Conservation (phyloP, 1,284 basidiomycete genomes). For the Rhodotorula sp. region DNA sequence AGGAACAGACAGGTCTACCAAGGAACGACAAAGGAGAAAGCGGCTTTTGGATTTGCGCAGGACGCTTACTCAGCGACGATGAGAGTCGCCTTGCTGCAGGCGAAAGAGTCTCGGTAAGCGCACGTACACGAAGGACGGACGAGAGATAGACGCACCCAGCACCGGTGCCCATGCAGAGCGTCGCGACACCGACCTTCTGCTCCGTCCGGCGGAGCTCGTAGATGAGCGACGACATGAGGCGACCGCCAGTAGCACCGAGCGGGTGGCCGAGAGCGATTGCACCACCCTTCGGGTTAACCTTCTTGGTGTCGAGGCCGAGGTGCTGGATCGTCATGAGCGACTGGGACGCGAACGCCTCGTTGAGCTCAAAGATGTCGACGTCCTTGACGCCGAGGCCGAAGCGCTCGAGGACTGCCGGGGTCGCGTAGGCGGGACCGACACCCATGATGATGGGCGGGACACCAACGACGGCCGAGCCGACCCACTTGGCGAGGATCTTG, state of each 20-base stretch:
- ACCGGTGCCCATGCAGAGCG: slow-evolving; percentile 52
- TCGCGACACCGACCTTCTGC: slow-evolving; percentile 49
- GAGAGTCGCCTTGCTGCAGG: slow-evolving; percentile 8
- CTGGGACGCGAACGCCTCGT: slow-evolving; percentile 53
- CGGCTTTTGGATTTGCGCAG: background rate
- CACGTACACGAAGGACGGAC: background rate
- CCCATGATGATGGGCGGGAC: slow-evolving; percentile 48
- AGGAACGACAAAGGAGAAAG: background rate
- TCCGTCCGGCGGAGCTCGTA: slow-evolving; percentile 51
- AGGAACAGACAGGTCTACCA: background rate
- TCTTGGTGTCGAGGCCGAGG: slow-evolving; percentile 49
- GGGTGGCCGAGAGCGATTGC: slow-evolving; percentile 55
- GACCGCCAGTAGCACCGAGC: slow-evolving; percentile 52
- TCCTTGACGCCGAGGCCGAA: slow-evolving; percentile 43
- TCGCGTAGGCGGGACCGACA: slow-evolving; percentile 45
- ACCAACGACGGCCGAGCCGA: slow-evolving; percentile 50
- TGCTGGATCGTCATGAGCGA: slow-evolving; percentile 52
- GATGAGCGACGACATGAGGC: slow-evolving; percentile 52
- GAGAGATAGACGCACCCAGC: slow-evolving; percentile 29
- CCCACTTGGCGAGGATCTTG: slow-evolving; percentile 52
- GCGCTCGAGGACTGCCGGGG: slow-evolving; percentile 40
- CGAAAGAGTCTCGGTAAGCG: background rate
- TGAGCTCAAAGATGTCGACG: slow-evolving; percentile 45
- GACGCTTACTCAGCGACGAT: slow-evolving; percentile 4
- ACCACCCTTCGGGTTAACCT: slow-evolving; percentile 53